Percentiles rank a stretch among this genome's conserved stretches.
These are phyloP conservation scores for Eucalyptus viminalis DNA, from an alignment of 345 rosid species.

Conservation along the genomic window DNA sequence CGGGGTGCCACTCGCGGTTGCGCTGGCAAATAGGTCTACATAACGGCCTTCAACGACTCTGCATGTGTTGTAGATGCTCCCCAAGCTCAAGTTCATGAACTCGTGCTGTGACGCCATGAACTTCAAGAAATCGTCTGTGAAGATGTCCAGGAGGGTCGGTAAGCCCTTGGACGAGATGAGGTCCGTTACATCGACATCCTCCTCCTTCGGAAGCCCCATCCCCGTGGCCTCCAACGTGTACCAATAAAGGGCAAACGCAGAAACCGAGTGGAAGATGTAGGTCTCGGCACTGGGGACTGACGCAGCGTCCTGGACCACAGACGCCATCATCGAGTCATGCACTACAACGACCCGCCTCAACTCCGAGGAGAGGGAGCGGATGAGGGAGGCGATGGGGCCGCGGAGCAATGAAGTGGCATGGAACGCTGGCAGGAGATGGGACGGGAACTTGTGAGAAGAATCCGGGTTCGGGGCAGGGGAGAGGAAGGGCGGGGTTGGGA, in stretches of 20 bases:
- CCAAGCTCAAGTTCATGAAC: background rate
- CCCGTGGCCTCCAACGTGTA: background rate
- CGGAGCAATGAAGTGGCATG: background rate
- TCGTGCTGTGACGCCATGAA: background rate
- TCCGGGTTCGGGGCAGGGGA: constrained; percentile 3
- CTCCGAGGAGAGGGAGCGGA: background rate
- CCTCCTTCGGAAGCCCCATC: background rate
- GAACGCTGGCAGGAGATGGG: background rate
- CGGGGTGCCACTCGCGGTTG: background rate
- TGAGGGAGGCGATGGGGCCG: background rate
- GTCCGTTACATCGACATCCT: background rate
- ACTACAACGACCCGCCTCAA: background rate
- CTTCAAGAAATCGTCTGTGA: constrained; percentile 19
- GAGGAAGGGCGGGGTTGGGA: background rate
- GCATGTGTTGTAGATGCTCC: background rate
- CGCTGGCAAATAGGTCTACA: background rate
- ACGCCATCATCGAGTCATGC: constrained; percentile 1
- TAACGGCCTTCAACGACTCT: background rate
- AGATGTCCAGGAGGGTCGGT: background rate
- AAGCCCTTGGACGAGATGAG: background rate
- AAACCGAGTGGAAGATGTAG: background rate
- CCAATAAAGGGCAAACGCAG: background rate
- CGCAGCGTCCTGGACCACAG: background rate
- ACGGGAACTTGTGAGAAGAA: background rate
- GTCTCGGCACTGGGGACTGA: background rate